These are phyloP conservation scores for Brassica napus DNA, from an alignment of 345 rosid genomes.

Conservation along the genomic window DNA sequence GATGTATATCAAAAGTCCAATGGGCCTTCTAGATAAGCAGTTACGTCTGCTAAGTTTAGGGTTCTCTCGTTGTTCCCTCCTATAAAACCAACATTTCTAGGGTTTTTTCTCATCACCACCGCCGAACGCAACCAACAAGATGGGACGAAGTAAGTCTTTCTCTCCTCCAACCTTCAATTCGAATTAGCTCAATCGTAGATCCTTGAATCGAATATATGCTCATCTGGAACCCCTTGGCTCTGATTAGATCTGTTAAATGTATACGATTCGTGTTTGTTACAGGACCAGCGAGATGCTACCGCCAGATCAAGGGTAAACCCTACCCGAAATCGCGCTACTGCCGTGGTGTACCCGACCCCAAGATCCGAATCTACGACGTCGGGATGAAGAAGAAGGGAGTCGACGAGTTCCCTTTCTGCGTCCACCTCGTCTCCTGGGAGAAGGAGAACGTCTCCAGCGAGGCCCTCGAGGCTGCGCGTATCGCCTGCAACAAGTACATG, in stretches of 20 bases:
- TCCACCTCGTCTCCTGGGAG: constrained; percentile 69
- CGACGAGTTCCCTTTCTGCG: constrained; percentile 66
- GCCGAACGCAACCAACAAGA: neutral
- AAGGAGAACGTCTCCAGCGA: constrained; percentile 68
- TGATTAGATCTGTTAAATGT: neutral
- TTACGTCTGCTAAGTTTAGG: constrained; percentile 26
- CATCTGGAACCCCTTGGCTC: neutral
- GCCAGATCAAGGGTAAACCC: constrained; percentile 65
- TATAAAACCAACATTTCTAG: constrained; percentile 14
- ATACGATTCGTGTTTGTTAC: neutral
- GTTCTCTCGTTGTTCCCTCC: neutral
- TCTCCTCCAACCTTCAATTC: neutral
- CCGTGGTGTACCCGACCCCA: constrained; percentile 65
- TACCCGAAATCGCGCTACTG: constrained; percentile 61
- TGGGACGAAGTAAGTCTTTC: constrained; percentile 34
- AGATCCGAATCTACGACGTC: constrained; percentile 65
- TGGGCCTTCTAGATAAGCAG: constrained; percentile 31
- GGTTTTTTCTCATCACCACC: constrained; percentile 12
- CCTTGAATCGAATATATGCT: neutral
- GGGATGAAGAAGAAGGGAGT: constrained; percentile 71
- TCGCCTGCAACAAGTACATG: constrained; percentile 73
- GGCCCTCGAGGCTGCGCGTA: constrained; percentile 66
- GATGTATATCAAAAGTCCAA: constrained; percentile 8
- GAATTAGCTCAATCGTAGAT: neutral
- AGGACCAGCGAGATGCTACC: constrained; percentile 45